phyloP scores from a whole-genome alignment of 371 early-diverging fungal species.

The Mortierella sp. region DNA sequence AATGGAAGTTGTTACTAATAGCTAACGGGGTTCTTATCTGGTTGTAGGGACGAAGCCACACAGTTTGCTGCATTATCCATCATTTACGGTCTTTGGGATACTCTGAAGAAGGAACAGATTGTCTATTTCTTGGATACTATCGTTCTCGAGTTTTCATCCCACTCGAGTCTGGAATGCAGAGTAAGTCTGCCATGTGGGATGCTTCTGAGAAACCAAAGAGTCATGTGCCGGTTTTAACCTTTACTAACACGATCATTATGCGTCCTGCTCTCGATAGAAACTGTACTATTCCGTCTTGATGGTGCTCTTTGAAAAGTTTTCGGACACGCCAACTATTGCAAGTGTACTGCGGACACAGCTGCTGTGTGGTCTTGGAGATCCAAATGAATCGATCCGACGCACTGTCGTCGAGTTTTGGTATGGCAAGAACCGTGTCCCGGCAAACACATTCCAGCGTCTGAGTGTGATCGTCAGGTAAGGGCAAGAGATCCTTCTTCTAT shows the following conservation, averaged over 20 bases:
- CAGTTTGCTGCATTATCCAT: slow-evolving; percentile 66
- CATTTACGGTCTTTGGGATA: slow-evolving; percentile 58
- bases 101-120: slow-evolving; percentile 55
- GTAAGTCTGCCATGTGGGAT: slow-evolving; percentile 38
- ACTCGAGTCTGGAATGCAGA: slow-evolving; percentile 59
- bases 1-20: no score
- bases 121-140: slow-evolving; percentile 56
- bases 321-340: slow-evolving; percentile 19
- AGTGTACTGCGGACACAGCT: slow-evolving; percentile 57
- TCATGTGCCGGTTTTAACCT: no score
- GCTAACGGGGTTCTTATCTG: background rate
- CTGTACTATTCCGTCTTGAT: slow-evolving; percentile 60
- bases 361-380: slow-evolving; percentile 68
- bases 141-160: slow-evolving; percentile 51
- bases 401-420: slow-evolving; percentile 63
- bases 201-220: no score
- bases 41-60: slow-evolving; percentile 61
- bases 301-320: slow-evolving; percentile 35
- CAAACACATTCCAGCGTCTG: slow-evolving; percentile 57
- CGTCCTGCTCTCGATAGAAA: slow-evolving; percentile 31
- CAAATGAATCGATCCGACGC: slow-evolving; percentile 59
- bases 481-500: background rate
- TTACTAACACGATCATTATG: no score
- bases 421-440: slow-evolving; percentile 44
- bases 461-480: slow-evolving; percentile 57